phyloP scores from a whole-genome alignment of 2,329 filamentous ascomycete species.

The Ascochyta lentis region DNA sequence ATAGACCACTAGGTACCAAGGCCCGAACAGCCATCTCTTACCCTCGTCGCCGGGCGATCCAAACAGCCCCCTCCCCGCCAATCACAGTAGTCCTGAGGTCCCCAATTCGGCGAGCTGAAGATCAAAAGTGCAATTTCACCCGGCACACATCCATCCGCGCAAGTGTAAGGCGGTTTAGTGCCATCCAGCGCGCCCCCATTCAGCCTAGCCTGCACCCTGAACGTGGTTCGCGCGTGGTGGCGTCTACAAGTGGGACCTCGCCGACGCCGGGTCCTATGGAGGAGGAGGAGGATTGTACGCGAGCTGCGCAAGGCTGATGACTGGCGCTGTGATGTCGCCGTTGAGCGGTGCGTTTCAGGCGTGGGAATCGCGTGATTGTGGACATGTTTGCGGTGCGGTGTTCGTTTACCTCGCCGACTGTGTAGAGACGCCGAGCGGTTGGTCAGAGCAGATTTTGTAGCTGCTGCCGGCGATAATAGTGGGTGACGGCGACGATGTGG shows the following conservation, averaged over 20 bases:
- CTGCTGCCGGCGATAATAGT: not conserved
- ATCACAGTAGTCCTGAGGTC: conserved; percentile 15
- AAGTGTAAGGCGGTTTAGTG: conserved; percentile 15
- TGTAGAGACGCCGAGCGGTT: conserved; percentile 1
- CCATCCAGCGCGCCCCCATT: conserved; percentile 13
- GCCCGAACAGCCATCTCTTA: conserved; percentile 1
- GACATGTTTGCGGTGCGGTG: not conserved
- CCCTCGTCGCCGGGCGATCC: conserved; percentile 8
- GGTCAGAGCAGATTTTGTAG: not conserved
- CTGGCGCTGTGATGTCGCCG: conserved; percentile 7
- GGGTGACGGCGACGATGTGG: conserved; percentile 4
- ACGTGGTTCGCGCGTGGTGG: conserved; percentile 24
- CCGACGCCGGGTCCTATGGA: conserved; percentile 3
- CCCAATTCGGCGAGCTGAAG: conserved; percentile 28
- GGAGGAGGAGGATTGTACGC: not conserved
- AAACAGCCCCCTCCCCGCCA: conserved; percentile 9
- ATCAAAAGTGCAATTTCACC: conserved; percentile 18
- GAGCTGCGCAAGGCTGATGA: conserved; percentile 10
- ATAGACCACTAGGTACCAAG: not conserved
- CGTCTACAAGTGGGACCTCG: conserved; percentile 13
- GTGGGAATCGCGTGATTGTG: not conserved
- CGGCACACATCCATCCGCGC: conserved; percentile 7
- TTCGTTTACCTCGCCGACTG: conserved; percentile 7
- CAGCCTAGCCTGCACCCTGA: conserved; percentile 21
- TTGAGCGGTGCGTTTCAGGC: conserved; percentile 8